Evolutionary conservation across 345 rosid species (phyloP), one percentile per base, ranked within the genome.

Genomic region (Lepidium didymum): DNA sequence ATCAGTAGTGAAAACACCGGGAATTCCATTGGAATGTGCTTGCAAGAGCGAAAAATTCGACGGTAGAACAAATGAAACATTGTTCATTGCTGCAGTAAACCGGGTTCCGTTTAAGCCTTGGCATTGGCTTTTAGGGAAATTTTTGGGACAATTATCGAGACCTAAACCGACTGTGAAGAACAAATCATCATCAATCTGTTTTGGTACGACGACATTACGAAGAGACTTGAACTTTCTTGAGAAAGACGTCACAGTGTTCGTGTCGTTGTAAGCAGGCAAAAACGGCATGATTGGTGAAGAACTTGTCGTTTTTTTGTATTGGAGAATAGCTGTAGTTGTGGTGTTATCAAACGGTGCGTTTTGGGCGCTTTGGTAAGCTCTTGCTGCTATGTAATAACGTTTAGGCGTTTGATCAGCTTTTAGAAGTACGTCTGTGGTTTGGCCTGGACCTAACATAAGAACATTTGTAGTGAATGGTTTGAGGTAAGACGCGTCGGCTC

Each of bases 61-160:
- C 7, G 97, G 99, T 1, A 91, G 74, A 57, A 81, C 90, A 58
- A 94, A 89, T 2, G 97, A 94, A 9, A 76, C 83, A 55, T 91
- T 94, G 87, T 91, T 94, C 84, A 91, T 84, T 36, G 97, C 83
- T 1, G 99, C 82, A 0, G 95, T 82, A 78, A 94, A 87, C 16
- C 97, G 96, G 18, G 95, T 91, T 0, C 96, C 95, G 40, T 89
- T 91, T 9, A 88, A 86, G 6, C 97, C 99, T 62, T 91, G 99
- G 36, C 99, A 94, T 35, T 76, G 78, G 7, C 50, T 75, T 8
- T 77, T 6, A 0, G 29, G 36, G 12, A 82, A 83, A 8, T 81
- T 83, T 41, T 64, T 73, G 6, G 99, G 97, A 68, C 99, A 91
- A 1, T 64, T 82, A 42, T 84, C 71, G 50, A 91, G 85, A 36